Conservation (phyloP, 2,329 filamentous ascomycete species). For the Colletotrichum limetticola region DNA sequence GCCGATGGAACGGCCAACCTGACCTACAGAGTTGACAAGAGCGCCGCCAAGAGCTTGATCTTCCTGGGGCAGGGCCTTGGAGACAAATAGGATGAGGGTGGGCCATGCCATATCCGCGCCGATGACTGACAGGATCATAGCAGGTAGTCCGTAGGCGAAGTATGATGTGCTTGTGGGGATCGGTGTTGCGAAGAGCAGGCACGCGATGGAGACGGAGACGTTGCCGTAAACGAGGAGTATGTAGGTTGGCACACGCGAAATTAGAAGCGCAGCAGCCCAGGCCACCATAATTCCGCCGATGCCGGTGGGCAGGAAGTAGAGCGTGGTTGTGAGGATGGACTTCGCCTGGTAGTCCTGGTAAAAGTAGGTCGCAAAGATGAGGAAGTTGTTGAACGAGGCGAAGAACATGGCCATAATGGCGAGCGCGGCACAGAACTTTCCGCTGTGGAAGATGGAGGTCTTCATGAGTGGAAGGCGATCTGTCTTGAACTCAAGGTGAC, state of each 20-base stretch:
- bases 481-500: constrained; percentile 64
- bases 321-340: constrained; percentile 71
- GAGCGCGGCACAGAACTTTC: constrained; percentile 71
- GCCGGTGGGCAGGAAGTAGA: constrained; percentile 76
- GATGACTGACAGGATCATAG: constrained; percentile 73
- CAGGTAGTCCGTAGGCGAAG: constrained; percentile 74
- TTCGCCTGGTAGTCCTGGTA: constrained; percentile 75
- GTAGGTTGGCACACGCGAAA: constrained; percentile 67
- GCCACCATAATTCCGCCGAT: constrained; percentile 68
- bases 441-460: constrained; percentile 70
- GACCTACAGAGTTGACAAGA: constrained; percentile 73
- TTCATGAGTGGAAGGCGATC: constrained; percentile 70
- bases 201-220: constrained; percentile 62
- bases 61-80: constrained; percentile 67
- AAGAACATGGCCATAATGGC: constrained; percentile 75
- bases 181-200: constrained; percentile 71
- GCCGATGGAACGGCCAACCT: constrained; percentile 73
- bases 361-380: constrained; percentile 76
- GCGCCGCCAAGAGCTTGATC: constrained; percentile 77
- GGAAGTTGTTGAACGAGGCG: constrained; percentile 73
- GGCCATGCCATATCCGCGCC: constrained; percentile 76
- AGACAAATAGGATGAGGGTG: constrained; percentile 73
- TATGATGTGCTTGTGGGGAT: constrained; percentile 71
- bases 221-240: constrained; percentile 69
- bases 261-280: constrained; percentile 64